Evolutionary conservation across 164 flowering plant genomes (phyloP).

Genomic region (Kingdonia uniflora): DNA sequence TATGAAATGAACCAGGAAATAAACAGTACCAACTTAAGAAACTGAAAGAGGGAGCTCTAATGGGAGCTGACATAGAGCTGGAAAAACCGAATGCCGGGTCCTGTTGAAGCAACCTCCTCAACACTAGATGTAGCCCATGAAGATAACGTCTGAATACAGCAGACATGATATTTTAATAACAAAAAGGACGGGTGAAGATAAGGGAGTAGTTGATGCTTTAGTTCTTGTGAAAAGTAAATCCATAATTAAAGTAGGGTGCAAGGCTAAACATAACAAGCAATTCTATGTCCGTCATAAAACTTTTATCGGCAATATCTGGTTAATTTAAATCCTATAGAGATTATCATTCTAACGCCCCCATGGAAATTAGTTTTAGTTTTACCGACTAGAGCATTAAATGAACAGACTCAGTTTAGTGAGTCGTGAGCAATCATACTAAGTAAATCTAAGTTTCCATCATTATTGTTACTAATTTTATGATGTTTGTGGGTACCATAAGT

Average conservation of each 20-base stretch:
- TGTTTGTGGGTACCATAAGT: too few relatives aligned
- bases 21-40: not conserved
- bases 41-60: not conserved
- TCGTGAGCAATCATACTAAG: too few relatives aligned
- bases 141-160: constrained; percentile 65
- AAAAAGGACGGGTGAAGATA: too few relatives aligned
- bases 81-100: constrained; percentile 83
- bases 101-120: constrained; percentile 88
- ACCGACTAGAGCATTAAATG: too few relatives aligned
- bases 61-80: constrained; percentile 70
- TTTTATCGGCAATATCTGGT: not conserved
- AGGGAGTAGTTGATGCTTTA: constrained; percentile 13
- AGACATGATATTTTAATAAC: too few relatives aligned
- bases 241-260: not conserved
- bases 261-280: not conserved
- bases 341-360: constrained; percentile 5
- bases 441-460: too few relatives aligned
- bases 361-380: too few relatives aligned
- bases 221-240: not conserved
- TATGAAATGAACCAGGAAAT: not conserved
- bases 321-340: not conserved
- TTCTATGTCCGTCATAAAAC: not conserved
- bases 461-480: too few relatives aligned
- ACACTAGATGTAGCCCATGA: constrained; percentile 87
- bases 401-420: too few relatives aligned